phyloP scores from a whole-genome alignment of 345 rosid genomes.

The Lepidium sativum region DNA sequence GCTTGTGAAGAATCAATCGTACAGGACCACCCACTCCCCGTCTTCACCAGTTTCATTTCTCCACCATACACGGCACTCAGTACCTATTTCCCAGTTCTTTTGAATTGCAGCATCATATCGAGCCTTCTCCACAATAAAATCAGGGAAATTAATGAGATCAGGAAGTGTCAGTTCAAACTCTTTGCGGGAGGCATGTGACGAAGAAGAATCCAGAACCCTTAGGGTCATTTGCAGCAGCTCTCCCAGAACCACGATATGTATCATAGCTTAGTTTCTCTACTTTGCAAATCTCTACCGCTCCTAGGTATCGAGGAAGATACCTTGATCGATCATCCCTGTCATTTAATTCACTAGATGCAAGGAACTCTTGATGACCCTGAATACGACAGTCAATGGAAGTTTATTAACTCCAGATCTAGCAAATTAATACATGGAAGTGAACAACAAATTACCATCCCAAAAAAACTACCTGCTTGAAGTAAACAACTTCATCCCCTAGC shows the following conservation, averaged over 20 bases:
- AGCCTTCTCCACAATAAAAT: slow-evolving; percentile 84
- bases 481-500: slow-evolving; percentile 81
- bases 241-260: slow-evolving; percentile 90
- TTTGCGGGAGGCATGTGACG: slow-evolving; percentile 45
- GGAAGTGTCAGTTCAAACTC: slow-evolving; percentile 66
- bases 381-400: slow-evolving; percentile 21
- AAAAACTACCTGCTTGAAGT: slow-evolving; percentile 71
- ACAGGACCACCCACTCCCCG: slow-evolving; percentile 91
- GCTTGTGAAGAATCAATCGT: slow-evolving; percentile 45
- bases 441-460: not conserved
- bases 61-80: slow-evolving; percentile 90
- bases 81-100: slow-evolving; percentile 62
- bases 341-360: slow-evolving; percentile 27
- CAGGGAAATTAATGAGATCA: slow-evolving; percentile 66
- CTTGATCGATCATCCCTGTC: slow-evolving; percentile 63
- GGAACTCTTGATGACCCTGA: slow-evolving; percentile 88
- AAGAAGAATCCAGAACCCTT: slow-evolving; percentile 51
- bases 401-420: slow-evolving; percentile 4
- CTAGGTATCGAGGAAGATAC: slow-evolving; percentile 43
- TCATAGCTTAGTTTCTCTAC: slow-evolving; percentile 65
- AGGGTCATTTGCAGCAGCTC: slow-evolving; percentile 91
- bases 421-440: not conserved
- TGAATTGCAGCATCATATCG: slow-evolving; percentile 66
- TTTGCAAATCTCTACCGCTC: slow-evolving; percentile 75
- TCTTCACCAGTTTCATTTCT: slow-evolving; percentile 52